Evolutionary conservation across 129 eudicot species (phyloP).

Genomic region (Scalesia atractyloides): DNA sequence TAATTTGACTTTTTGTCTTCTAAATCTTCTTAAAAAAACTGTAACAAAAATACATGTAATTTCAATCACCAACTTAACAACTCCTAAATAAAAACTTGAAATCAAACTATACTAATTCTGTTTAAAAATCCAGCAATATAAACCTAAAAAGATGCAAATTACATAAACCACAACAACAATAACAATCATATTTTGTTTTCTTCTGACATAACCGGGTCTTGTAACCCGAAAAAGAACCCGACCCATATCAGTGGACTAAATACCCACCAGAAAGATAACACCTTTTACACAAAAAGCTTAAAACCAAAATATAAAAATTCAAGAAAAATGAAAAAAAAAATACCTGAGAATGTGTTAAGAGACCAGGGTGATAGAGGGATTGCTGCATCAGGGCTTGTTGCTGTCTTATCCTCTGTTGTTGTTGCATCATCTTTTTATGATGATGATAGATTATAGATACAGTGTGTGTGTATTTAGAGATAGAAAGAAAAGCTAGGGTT

Average conservation of each 20-base stretch:
- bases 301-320: neutral
- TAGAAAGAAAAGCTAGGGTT: constrained; percentile 37
- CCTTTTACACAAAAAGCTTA: constrained; percentile 5
- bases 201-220: neutral
- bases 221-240: constrained; percentile 8
- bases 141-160: constrained; percentile 7
- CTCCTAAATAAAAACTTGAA: neutral
- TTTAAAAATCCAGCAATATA: neutral
- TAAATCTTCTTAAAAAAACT: neutral
- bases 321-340: neutral
- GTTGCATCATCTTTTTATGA: constrained; percentile 45
- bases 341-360: constrained; percentile 64
- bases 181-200: neutral
- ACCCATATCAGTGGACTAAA: neutral
- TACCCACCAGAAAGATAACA: constrained; percentile 19
- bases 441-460: neutral
- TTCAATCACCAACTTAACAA: neutral
- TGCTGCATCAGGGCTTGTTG: constrained; percentile 71
- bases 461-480: constrained; percentile 13
- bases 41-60: neutral
- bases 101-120: constrained; percentile 11
- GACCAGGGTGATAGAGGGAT: constrained; percentile 83
- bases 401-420: constrained; percentile 55
- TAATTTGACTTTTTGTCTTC: neutral
- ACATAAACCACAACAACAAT: neutral